These are phyloP conservation scores for Citrullus colocynthis DNA, from an alignment of 306 rosid species.

Conservation along the genomic window DNA sequence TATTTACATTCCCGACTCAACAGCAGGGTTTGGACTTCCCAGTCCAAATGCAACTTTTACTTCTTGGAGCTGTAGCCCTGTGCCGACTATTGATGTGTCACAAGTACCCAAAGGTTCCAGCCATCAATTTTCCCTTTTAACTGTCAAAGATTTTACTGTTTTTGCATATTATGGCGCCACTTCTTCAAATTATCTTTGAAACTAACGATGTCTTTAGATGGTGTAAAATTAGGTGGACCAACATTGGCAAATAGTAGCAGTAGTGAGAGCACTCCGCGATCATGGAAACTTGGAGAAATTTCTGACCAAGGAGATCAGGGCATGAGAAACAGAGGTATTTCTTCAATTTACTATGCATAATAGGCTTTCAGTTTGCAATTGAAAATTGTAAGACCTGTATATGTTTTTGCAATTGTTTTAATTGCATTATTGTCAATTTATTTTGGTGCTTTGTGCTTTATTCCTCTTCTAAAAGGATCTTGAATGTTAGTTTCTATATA, in stretches of 20 bases:
- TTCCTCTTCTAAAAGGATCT: neutral
- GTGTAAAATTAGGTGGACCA: constrained; percentile 27
- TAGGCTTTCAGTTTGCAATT: neutral
- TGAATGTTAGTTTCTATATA: neutral
- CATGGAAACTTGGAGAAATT: constrained; percentile 27
- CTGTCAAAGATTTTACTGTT: neutral
- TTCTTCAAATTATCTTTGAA: constrained; percentile 3
- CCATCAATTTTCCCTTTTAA: constrained; percentile 3
- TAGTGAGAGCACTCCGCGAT: constrained; percentile 43
- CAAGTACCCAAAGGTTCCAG: constrained; percentile 54
- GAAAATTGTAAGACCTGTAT: neutral
- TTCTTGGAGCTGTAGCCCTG: constrained; percentile 47
- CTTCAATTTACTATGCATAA: neutral
- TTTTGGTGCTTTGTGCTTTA: neutral
- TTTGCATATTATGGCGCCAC: neutral
- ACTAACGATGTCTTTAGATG: constrained; percentile 29
- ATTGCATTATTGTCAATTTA: neutral
- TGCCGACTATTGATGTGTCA: constrained; percentile 27
- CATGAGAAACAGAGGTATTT: constrained; percentile 42
- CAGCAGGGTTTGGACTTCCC: constrained; percentile 51
- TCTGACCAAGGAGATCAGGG: constrained; percentile 18
- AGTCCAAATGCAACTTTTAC: constrained; percentile 34
- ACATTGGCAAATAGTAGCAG: constrained; percentile 45
- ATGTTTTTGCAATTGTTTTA: neutral
- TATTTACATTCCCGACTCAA: constrained; percentile 41